Evolutionary conservation across 164 flowering plant genomes (phyloP).

Genomic region (Cinnamomum chago): DNA sequence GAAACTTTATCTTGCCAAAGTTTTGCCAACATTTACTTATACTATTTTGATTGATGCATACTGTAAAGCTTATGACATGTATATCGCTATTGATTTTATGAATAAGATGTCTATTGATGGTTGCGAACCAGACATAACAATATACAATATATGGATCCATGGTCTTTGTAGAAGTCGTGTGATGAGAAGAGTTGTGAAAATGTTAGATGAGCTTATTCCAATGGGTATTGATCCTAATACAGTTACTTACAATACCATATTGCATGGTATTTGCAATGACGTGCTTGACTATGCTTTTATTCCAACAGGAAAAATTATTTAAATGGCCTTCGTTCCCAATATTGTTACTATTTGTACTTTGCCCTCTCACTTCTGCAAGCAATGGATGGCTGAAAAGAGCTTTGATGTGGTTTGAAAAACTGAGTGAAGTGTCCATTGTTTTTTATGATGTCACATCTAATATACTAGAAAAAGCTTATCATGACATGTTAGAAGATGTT

Average conservation of each 20-base stretch:
- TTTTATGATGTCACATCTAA: constrained; percentile 58
- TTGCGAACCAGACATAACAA: constrained; percentile 65
- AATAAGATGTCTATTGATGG: constrained; percentile 50
- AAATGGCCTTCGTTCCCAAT: constrained; percentile 82
- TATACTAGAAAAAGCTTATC: constrained; percentile 51
- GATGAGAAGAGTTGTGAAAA: constrained; percentile 52
- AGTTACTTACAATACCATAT: constrained; percentile 77
- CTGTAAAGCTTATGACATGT: no score
- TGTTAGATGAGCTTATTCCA: constrained; percentile 68
- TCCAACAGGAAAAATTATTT: constrained; percentile 67
- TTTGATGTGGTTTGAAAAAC: constrained; percentile 62
- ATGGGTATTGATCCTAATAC: constrained; percentile 66
- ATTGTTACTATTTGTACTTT: constrained; percentile 59
- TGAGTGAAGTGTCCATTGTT: constrained; percentile 46
- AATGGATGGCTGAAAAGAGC: constrained; percentile 69
- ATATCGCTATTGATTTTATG: constrained; percentile 40
- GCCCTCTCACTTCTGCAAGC: constrained; percentile 69
- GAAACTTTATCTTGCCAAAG: no score
- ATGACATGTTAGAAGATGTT: constrained; percentile 23
- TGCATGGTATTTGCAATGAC: constrained; percentile 68
- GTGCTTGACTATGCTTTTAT: constrained; percentile 69
- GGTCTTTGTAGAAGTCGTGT: constrained; percentile 43
- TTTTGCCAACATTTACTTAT: constrained; percentile 35
- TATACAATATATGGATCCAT: constrained; percentile 71
- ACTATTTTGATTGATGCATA: constrained; percentile 80